Evolutionary conservation across 1,139 yeast species (phyloP).

Genomic region (Schizosaccharomyces versatilis): DNA sequence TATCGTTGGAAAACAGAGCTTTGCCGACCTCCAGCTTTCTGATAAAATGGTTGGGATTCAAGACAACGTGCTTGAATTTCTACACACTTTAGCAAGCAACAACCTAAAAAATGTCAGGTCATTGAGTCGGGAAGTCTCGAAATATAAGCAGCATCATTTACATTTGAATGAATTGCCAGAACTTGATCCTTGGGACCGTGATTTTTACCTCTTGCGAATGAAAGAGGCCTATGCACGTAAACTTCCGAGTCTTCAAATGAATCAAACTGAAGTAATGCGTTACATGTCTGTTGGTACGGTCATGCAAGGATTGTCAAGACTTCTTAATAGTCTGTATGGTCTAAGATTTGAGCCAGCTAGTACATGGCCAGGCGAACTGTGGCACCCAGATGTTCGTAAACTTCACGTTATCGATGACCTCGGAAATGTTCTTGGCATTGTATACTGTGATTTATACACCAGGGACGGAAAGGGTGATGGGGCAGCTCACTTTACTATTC

Average conservation of each 20-base stretch:
- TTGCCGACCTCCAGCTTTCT: conserved; percentile 57
- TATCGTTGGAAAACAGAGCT: conserved; percentile 50
- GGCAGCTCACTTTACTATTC: conserved; percentile 94
- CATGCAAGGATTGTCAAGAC: conserved; percentile 54
- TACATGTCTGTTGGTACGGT: conserved; percentile 76
- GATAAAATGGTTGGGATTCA: conserved; percentile 68
- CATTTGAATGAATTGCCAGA: conserved; percentile 14
- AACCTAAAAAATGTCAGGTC: conserved; percentile 20
- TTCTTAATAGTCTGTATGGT: conserved; percentile 54
- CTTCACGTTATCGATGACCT: conserved; percentile 43
- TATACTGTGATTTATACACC: conserved; percentile 46
- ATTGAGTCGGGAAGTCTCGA: conserved; percentile 15
- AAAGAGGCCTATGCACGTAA: conserved; percentile 14
- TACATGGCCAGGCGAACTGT: conserved; percentile 53
- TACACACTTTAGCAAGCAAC: conserved; percentile 34
- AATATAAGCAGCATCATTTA: conserved; percentile 19
- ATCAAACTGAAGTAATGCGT: conserved; percentile 11
- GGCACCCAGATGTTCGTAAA: conserved; percentile 77
- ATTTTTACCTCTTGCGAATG: conserved; percentile 32
- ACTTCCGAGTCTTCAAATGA: conserved; percentile 13
- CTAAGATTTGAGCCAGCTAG: conserved; percentile 48
- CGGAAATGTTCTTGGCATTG: conserved; percentile 38
- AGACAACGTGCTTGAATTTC: conserved; percentile 40
- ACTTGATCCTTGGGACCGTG: conserved; percentile 81
- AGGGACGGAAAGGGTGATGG: conserved; percentile 37